Base-by-base conservation (phyloP, 441 rosid species). In the Jatropha multifida region DNA sequence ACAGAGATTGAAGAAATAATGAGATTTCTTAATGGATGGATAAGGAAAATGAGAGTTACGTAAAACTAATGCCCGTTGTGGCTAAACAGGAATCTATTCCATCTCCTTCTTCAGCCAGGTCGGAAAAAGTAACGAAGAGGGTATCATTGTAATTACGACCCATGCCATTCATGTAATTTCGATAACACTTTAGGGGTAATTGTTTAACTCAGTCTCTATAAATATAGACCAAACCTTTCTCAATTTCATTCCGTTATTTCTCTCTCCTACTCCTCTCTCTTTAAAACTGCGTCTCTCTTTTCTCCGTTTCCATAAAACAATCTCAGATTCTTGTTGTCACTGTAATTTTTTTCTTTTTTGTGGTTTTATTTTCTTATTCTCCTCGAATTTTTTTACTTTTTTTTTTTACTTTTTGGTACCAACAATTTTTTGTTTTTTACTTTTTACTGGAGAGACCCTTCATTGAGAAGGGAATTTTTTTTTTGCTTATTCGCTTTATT, bases 151-250 rank as follows among this genome's bases (percentile, higher is more conserved):
- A 74, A 78, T 73, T 82, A 0, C 1, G 7, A 0, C 0, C 0
- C 1, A 9, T 48, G 74, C 65, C 66, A 71, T 5, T 27, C 5
- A 1, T 15, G 90, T 85, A 83, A 81, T 75, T 78, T 12, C 0
- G 0, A 0, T 0, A 1, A 0, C 38, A 72, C 1, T 4, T 0
- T 0, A 46, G 14, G 79, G 87, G 81, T 46, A 65, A 75, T 74
- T n/a, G 9, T 26, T 54, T 0, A 12, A n/a, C 8, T 8, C 9
- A 0, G n/a, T 51, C 69, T 59, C 87, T 88, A 88, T 88, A 90
- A 73, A 88, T 88, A 60, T 1, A 32, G 69, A 7, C 56, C 72
- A 68, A 13, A 17, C 54, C 72, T 14, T 7, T 58, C 15, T 0
- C 0, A 0, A 0, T 3, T 0, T 13, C 75, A 42, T 65, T 66